A percentile compares a stretch with the other conserved stretches of the same genome.
Conservation (phyloP, 805 yeast genomes). For the Candida ficus region DNA sequence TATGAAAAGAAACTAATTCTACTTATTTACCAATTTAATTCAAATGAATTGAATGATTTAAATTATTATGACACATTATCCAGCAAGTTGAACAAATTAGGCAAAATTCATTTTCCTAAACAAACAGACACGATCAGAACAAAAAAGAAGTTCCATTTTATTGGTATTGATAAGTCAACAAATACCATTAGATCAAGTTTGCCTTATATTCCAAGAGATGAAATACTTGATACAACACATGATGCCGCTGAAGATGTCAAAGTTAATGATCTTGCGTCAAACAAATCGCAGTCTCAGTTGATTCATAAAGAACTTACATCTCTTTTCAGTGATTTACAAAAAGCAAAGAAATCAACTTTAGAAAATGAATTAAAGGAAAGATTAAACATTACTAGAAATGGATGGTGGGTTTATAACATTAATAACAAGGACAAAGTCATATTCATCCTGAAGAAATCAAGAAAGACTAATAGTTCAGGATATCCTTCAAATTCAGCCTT, state of each 20-base stretch:
- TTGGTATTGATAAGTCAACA: constrained; percentile 7
- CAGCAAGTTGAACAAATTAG: constrained; percentile 6
- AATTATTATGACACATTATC: constrained; percentile 12
- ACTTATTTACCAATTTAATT: constrained; percentile 16
- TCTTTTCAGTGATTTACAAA: neutral
- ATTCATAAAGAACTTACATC: constrained; percentile 18
- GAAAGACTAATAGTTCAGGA: constrained; percentile 1
- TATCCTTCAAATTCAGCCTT: constrained; percentile 1
- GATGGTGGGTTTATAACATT: constrained; percentile 23
- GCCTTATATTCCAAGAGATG: constrained; percentile 12
- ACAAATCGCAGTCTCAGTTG: constrained; percentile 9
- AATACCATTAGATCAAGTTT: constrained; percentile 14
- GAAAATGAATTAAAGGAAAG: constrained; percentile 13
- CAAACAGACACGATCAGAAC: neutral
- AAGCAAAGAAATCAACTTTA: neutral
- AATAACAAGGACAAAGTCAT: constrained; percentile 4
- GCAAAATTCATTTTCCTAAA: constrained; percentile 10
- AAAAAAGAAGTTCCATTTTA: constrained; percentile 13
- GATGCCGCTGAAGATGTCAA: constrained; percentile 12
- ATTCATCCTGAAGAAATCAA: constrained; percentile 18
- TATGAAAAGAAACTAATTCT: constrained; percentile 7
- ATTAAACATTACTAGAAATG: constrained; percentile 16
- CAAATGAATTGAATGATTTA: constrained; percentile 13
- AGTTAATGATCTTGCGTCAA: constrained; percentile 5
- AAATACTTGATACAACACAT: constrained; percentile 2